Percentiles rank a stretch among this genome's conserved stretches.
Conservation (phyloP, 2,329 filamentous ascomycete genomes). For the Purpureocillium takamizusanense region DNA sequence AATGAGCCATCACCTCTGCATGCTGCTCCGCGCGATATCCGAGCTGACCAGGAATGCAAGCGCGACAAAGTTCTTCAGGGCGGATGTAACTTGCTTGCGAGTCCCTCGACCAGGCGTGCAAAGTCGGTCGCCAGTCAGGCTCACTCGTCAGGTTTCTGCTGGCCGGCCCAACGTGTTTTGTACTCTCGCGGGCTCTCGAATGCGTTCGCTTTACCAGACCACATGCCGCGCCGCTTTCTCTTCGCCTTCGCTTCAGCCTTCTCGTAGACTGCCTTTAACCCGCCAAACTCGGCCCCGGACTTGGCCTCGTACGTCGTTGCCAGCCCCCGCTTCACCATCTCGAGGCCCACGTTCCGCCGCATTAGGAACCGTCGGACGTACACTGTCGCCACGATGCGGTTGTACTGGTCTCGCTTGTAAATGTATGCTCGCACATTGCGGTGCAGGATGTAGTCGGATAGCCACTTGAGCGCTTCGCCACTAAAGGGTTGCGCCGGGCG, state of each 20-base stretch:
- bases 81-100: too few species aligned
- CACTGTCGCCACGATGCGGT: constrained; percentile 80
- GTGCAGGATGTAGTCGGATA: constrained; percentile 62
- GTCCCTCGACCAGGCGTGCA: too few species aligned
- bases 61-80: too few species aligned
- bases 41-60: too few species aligned
- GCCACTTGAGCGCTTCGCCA: constrained; percentile 71
- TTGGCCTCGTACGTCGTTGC: constrained; percentile 95
- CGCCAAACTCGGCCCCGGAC: constrained; percentile 79
- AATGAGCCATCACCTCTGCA: too few species aligned
- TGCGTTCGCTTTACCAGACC: constrained; percentile 53
- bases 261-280: constrained; percentile 54
- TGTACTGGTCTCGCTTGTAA: constrained; percentile 83
- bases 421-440: constrained; percentile 74
- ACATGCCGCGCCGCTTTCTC: constrained; percentile 60
- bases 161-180: constrained; percentile 46
- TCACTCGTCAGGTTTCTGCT: constrained; percentile 9
- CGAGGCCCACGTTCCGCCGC: constrained; percentile 72
- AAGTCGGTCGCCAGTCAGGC: too few species aligned
- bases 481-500: constrained; percentile 76
- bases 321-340: constrained; percentile 78
- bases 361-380: constrained; percentile 61
- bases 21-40: too few species aligned
- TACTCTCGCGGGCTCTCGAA: constrained; percentile 84
- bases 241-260: constrained; percentile 59